Percentiles rank a stretch among this genome's conserved stretches.
These are phyloP conservation scores for Pseudogymnoascus pannorum DNA, from an alignment of 2,329 filamentous ascomycete genomes.

Conservation along the genomic window DNA sequence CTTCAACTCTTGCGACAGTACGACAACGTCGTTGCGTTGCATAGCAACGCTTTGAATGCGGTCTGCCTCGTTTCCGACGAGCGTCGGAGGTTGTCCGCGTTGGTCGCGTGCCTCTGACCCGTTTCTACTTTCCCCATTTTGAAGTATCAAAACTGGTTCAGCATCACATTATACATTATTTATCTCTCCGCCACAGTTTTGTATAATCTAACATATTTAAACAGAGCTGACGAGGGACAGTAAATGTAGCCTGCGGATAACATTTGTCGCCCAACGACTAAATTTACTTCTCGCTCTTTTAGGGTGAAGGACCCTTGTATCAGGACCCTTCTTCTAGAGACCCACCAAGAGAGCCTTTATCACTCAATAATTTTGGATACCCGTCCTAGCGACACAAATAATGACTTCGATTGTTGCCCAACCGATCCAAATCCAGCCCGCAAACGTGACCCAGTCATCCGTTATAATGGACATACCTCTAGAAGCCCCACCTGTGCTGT, in stretches of 20 bases:
- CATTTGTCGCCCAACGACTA: not conserved
- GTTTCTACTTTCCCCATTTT: not conserved
- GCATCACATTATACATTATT: not conserved
- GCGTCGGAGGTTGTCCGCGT: not conserved
- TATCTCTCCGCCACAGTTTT: not conserved
- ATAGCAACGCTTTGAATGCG: not conserved
- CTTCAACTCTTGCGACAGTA: not conserved
- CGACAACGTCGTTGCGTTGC: not conserved
- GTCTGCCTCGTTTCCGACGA: not conserved
- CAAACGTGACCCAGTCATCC: constrained; percentile 1
- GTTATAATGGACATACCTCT: not conserved
- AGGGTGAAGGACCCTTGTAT: not conserved
- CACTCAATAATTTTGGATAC: not conserved
- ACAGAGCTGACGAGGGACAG: not conserved
- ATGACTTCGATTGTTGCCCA: constrained; percentile 7
- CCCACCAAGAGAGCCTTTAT: not conserved
- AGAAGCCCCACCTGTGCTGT: constrained; percentile 19
- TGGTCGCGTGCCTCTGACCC: not conserved
- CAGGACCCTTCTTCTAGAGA: not conserved
- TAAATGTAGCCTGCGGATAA: constrained; percentile 1
- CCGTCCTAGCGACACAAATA: not conserved
- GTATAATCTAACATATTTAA: not conserved
- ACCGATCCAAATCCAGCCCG: not conserved
- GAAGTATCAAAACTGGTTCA: not conserved
- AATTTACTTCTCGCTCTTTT: not conserved